Evolutionary conservation across 2,329 filamentous ascomycete species (phyloP).

Genomic region (Magnaporthales sp.): DNA sequence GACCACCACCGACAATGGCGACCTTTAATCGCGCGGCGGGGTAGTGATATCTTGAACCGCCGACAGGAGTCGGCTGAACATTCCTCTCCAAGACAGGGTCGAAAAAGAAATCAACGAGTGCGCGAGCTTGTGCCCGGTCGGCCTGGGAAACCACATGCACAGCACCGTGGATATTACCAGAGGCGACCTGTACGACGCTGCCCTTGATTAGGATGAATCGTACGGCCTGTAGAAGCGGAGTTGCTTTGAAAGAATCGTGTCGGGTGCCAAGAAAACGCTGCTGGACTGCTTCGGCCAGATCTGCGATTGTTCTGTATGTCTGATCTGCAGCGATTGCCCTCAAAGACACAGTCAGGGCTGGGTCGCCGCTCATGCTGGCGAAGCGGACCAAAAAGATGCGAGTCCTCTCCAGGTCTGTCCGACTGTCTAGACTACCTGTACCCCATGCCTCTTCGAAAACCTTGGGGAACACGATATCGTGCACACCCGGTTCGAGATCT

Average conservation of each 20-base stretch:
- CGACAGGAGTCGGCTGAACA: conserved; percentile 12
- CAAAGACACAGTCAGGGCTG: conserved; percentile 14
- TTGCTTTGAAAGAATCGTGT: conserved; percentile 20
- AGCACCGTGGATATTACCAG: neutral
- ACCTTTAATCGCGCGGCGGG: conserved; percentile 9
- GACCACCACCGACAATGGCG: conserved; percentile 4
- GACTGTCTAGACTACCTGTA: conserved; percentile 9
- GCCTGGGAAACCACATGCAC: conserved; percentile 6
- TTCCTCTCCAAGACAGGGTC: conserved; percentile 23
- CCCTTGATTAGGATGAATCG: conserved; percentile 25
- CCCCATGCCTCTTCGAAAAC: conserved; percentile 25
- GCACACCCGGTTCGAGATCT: neutral
- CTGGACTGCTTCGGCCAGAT: conserved; percentile 20
- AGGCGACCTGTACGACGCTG: conserved; percentile 14
- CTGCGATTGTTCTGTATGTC: conserved; percentile 14
- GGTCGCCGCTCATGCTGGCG: conserved; percentile 18
- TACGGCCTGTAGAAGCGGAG: conserved; percentile 22
- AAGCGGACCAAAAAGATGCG: conserved; percentile 22
- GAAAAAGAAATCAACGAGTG: conserved; percentile 26
- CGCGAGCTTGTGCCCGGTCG: conserved; percentile 12
- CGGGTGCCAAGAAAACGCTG: conserved; percentile 17
- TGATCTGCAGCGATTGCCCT: conserved; percentile 20
- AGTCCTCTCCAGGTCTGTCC: conserved; percentile 20
- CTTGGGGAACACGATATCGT: conserved; percentile 20
- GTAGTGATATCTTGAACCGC: conserved; percentile 17